Base-by-base conservation (phyloP, 441 rosid genomes). In the Euphorbia celastroides region DNA sequence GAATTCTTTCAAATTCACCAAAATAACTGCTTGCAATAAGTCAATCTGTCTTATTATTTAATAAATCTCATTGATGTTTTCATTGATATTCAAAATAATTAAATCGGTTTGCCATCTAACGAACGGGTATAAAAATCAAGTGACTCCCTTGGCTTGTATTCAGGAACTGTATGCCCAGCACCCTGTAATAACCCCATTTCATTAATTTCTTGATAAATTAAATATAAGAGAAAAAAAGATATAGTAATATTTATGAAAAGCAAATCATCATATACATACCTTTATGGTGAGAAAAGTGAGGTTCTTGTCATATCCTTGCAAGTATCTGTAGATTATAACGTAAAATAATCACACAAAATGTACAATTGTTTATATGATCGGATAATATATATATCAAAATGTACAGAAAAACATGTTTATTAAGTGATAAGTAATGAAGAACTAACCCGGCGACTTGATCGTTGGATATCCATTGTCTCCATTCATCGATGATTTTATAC, bases 151-250 rank as follows among this genome's bases (percentile, higher is more conserved):
- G 92, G 92, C 69, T 84, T 87, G 84, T 84, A 84, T 64, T 87
- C 84, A 0, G 89, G 88, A 10, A 84, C 92, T 0, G 88, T 87
- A 67, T 87, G 92, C 23, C 92, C 92, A 31, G 92, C 84, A 5
- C 92, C 92, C 89, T 87, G 84, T 1, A 8, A 8, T 10, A 55
- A 25, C 14, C 26, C 27, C 27, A 5, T 23, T 1, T 11, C 31
- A 55, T 55, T 17, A n/a, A 50, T 20, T 14, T n/a, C 52, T 46
- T 13, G 23, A 20, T 23, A 20, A 52, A 46, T 46, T 44, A 44
- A n/a, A n/a, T n/a, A n/a, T n/a, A n/a, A n/a, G n/a, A n/a, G n/a
- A n/a, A n/a, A n/a, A n/a, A n/a, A n/a, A n/a, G n/a, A n/a, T n/a
- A n/a, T n/a, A n/a, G n/a, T n/a, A n/a, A n/a, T n/a, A n/a, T n/a